Evolutionary conservation across 306 rosid genomes (phyloP), one percentile per base, ranked within the genome.

Genomic region (Acacia confusa): DNA sequence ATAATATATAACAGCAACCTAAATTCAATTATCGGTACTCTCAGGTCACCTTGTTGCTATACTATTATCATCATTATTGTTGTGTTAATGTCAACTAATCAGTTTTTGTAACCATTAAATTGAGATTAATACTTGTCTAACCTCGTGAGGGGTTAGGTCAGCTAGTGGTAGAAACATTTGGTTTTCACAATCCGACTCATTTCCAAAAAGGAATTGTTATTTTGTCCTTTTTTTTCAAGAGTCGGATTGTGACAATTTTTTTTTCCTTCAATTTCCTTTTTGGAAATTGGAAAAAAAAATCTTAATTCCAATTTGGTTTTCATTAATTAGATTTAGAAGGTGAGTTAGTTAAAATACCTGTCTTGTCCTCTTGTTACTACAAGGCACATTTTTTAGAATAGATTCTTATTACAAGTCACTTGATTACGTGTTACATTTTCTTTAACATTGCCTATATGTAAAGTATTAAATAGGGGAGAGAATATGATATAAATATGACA

Each of bases 11-110:
- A 61, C 36, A 25, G 38, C 68, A 63, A 5, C 20, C 64, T 9
- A 57, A 8, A 57, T 28, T 63, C 69, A 27, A 63, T 63, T 28
- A 65, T 65, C 32, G 12, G 7, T 1, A 30, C 69, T 28, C 4
- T 7, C 7, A 16, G n/a, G 4, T 32, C 24, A 7, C 25, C 32
- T 32, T 65, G 17, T 6, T 65, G 70, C 14, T 65, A 17, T 32
- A 67, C 47, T 1, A 67, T 34, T 1, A 67, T 34, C 57, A 58
- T 45, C 80, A 85, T 78, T 85, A 14, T 28, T 32, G 7, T 28
- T 28, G 10, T 28, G n/a, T 63, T 28, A 27, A 14, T 27, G 69
- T 63, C 69, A 28, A 63, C 69, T 28, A 28, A 63, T 63, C 22
- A 63, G 69, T 63, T 63, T 28, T 16, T 63, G n/a, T 6, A 36